Base-by-base conservation (phyloP, 2,329 filamentous ascomycete species). In the Aspergillus sp. region DNA sequence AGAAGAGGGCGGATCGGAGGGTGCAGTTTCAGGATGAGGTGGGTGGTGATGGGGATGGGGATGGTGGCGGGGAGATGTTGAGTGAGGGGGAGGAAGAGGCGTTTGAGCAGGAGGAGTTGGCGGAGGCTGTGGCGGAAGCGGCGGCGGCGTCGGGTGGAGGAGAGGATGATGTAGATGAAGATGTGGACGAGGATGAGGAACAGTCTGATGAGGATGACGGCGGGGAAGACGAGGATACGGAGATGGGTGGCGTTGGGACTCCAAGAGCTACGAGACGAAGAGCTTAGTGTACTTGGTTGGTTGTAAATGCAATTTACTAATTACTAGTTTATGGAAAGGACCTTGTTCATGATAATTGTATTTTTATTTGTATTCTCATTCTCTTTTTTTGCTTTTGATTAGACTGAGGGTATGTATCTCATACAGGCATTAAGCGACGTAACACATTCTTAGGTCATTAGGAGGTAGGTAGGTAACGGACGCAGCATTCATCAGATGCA, bases 21-120 rank as follows among this genome's bases (percentile, higher is more conserved):
- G 69, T 65, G 38, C 67, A 65, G 58, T 67, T 64, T 61, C 66
- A 67, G 52, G 64, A 66, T 57, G 67, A 63, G 19, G 60, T 52
- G n/a, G 54, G 36, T n/a, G 55, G 38, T 11, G 54, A 17, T 32
- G 63, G 71, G 15, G 66, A 62, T 38, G 63, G 71, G 15, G 66
- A 62, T 38, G 56, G 10, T 4, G 55, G 38, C 7, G 54, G 19
- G 48, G 63, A 71, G 13, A 58, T 69, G 27, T 30, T 30, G 53
- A 69, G 68, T 62, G 70, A 75, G 38, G 70, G 72, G 0, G 70
- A 75, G 36, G 72, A 74, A 52, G 73, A 73, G 52, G 72, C 66
- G 50, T 68, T 70, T 54, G 69, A 75, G 60, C 64, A 72, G 36
- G 66, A 63, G 27, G 73, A 74, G 59, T 69, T 74, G 54, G 42